phyloP scores from a whole-genome alignment of 2,329 filamentous ascomycete species.

The Fusarium sp. region DNA sequence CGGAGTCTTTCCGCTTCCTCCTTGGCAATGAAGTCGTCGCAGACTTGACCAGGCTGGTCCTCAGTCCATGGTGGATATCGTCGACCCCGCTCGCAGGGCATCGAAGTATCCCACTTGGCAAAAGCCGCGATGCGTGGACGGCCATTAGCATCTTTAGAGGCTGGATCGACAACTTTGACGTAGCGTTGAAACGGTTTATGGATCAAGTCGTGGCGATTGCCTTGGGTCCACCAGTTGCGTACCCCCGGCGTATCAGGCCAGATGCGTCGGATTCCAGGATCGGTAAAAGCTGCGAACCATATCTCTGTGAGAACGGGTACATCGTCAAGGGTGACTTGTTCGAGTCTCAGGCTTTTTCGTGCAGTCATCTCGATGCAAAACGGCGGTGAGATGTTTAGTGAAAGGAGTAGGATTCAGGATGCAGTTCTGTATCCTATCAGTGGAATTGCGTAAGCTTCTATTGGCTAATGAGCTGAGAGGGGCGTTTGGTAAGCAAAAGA shows the following conservation, averaged over 20 bases:
- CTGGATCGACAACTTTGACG: constrained; percentile 27
- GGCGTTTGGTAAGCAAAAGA: not conserved
- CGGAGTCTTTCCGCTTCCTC: constrained; percentile 21
- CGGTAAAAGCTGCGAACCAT: constrained; percentile 31
- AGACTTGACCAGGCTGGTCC: constrained; percentile 23
- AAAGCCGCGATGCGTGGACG: constrained; percentile 24
- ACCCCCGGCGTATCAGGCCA: constrained; percentile 33
- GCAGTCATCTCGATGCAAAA: not conserved
- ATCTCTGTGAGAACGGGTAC: constrained; percentile 15
- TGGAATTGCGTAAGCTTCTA: not conserved
- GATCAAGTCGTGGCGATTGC: constrained; percentile 18
- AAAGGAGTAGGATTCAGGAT: not conserved
- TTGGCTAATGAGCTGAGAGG: not conserved
- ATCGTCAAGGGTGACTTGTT: constrained; percentile 13
- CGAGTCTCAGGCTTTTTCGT: not conserved
- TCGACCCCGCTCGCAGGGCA: constrained; percentile 19
- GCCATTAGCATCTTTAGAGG: constrained; percentile 5
- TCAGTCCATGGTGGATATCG: constrained; percentile 28
- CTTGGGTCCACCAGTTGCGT: constrained; percentile 31
- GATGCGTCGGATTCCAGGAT: constrained; percentile 10
- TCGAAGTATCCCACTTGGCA: constrained; percentile 31
- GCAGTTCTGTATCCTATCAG: not conserved
- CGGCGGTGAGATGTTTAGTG: not conserved
- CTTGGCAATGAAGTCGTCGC: constrained; percentile 23
- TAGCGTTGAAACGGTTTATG: constrained; percentile 33